Percentiles rank a stretch among this genome's conserved stretches.
Evolutionary conservation across 345 rosid species (phyloP).

Genomic region (Euphorbia pulcherrima): DNA sequence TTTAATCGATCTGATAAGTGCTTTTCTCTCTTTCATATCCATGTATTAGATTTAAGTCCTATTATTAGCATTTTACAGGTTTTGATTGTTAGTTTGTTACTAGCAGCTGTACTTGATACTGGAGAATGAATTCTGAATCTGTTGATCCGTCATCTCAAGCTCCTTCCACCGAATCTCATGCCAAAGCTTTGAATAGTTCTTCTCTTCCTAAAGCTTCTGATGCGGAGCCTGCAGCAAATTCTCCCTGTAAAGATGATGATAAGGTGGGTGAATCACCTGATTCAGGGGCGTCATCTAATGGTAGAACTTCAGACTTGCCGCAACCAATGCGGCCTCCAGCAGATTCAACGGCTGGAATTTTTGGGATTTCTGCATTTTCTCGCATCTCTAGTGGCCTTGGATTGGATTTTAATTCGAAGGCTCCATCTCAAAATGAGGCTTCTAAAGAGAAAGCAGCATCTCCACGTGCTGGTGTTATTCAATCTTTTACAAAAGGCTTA

Average conservation of each 20-base stretch:
- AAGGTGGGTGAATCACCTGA: background rate
- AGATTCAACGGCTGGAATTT: constrained; percentile 2
- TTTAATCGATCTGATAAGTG: background rate
- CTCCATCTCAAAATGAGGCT: constrained; percentile 1
- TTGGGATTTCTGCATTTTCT: constrained; percentile 13
- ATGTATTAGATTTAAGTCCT: background rate
- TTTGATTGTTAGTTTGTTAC: background rate
- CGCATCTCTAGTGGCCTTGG: constrained; percentile 22
- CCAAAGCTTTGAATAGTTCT: constrained; percentile 8
- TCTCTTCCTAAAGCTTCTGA: background rate
- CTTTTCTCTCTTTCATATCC: background rate
- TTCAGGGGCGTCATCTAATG: constrained; percentile 7
- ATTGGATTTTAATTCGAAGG: constrained; percentile 5
- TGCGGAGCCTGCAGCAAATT: background rate
- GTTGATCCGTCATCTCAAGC: constrained; percentile 35
- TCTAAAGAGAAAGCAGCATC: constrained; percentile 12
- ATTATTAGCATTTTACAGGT: constrained; percentile 2
- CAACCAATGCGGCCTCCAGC: constrained; percentile 15
- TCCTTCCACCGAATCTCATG: constrained; percentile 21
- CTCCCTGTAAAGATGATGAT: background rate
- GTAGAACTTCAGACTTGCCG: constrained; percentile 14
- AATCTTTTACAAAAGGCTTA: constrained; percentile 27
- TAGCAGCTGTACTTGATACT: background rate
- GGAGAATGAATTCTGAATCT: constrained; percentile 46
- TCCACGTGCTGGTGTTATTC: constrained; percentile 19